Percentiles rank a stretch among this genome's conserved stretches.
Evolutionary conservation across 2,329 filamentous ascomycete species (phyloP).

Genomic region (Diaporthe sp.): DNA sequence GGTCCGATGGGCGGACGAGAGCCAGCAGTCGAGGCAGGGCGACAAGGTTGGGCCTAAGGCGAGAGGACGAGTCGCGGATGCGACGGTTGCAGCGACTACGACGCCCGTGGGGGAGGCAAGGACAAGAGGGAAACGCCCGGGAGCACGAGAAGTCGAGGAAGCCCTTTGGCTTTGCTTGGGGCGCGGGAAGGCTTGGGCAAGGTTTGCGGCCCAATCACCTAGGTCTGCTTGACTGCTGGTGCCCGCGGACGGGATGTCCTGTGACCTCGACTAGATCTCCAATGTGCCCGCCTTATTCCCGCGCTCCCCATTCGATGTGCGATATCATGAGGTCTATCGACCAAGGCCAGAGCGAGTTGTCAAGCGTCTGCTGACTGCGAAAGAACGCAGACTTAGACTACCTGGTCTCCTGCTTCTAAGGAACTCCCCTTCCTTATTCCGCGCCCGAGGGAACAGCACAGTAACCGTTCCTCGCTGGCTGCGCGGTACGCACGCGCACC

Average conservation of each 20-base stretch:
- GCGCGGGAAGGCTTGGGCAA: not conserved
- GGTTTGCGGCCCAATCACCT: constrained; percentile 17
- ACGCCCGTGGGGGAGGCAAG: not conserved
- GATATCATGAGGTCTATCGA: not conserved
- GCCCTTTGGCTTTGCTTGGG: not conserved
- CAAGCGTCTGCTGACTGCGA: not conserved
- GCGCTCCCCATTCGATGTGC: too few relatives aligned
- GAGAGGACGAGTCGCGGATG: constrained; percentile 28
- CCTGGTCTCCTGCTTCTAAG: not conserved
- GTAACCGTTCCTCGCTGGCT: too few relatives aligned
- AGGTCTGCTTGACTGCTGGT: not conserved
- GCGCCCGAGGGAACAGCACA: not conserved
- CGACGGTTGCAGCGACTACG: constrained; percentile 13
- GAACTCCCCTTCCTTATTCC: not conserved
- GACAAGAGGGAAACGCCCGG: not conserved
- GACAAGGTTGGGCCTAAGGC: constrained; percentile 33
- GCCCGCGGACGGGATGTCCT: not conserved
- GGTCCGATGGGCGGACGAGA: constrained; percentile 5
- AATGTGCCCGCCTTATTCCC: constrained; percentile 17
- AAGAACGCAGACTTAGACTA: not conserved
- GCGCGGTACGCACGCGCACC: not conserved
- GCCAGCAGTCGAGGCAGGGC: constrained; percentile 23
- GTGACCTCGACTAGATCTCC: not conserved
- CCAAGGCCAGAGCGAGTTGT: not conserved
- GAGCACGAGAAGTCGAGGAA: not conserved